These are phyloP conservation scores for Oldenlandia corymbosa DNA, from an alignment of 257 asterid genomes.

Conservation along the genomic window DNA sequence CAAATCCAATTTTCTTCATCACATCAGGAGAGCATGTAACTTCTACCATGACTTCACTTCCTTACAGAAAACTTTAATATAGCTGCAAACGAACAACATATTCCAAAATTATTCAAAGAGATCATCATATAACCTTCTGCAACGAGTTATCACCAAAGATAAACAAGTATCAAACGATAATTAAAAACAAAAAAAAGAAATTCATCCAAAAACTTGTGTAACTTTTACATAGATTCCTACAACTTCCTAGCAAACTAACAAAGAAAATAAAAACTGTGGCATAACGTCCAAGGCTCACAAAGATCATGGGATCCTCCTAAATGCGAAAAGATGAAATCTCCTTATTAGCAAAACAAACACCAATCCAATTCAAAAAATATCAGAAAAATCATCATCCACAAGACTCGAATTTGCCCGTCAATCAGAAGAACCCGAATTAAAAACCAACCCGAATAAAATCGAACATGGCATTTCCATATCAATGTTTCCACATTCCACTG, in stretches of 20 bases:
- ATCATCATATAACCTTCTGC: background rate
- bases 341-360: background rate
- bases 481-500: too few relatives aligned
- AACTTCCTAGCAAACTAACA: too few relatives aligned
- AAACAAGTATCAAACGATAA: background rate
- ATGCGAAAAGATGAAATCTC: background rate
- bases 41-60: constrained; percentile 20
- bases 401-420: background rate
- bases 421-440: background rate
- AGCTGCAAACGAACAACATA: background rate
- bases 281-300: too few relatives aligned
- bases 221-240: background rate
- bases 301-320: background rate
- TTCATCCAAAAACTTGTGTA: background rate
- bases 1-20: constrained; percentile 10
- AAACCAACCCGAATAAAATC: background rate
- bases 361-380: background rate
- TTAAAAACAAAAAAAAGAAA: background rate
- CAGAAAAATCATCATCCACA: background rate
- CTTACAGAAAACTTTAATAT: too few relatives aligned
- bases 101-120: background rate
- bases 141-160: background rate
- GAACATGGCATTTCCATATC: too few relatives aligned
- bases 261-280: too few relatives aligned
- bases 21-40: constrained; percentile 18